phyloP scores from a whole-genome alignment of 768 basidiomycete genomes.

The Leccinum boreale region DNA sequence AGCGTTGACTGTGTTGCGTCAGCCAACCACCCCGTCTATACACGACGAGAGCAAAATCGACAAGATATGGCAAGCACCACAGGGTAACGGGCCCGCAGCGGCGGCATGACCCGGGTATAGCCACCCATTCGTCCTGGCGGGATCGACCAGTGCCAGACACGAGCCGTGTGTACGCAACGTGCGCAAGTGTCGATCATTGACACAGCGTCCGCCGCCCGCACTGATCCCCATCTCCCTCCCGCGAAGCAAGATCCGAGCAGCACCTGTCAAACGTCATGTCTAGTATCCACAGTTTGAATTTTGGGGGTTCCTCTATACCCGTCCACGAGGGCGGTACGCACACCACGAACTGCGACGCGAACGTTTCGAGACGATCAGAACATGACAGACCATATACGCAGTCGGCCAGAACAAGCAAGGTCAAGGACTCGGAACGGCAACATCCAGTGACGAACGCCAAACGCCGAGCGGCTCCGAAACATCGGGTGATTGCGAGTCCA shows the following conservation, averaged over 20 bases:
- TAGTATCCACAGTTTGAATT: not conserved
- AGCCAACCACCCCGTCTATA: not conserved
- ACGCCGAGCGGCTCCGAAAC: not conserved
- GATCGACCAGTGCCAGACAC: not conserved
- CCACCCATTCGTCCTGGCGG: not conserved
- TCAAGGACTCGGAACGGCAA: slow-evolving; percentile 3
- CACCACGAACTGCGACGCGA: not conserved
- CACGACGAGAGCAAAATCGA: not conserved
- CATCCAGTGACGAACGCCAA: not conserved
- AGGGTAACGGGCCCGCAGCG: not conserved
- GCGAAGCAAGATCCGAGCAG: not conserved
- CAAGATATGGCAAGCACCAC: not conserved
- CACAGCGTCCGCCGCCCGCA: not conserved
- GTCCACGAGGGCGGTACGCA: not conserved
- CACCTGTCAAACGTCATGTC: not conserved
- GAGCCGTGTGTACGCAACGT: not conserved
- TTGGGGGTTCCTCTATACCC: not conserved
- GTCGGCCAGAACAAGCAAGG: not conserved
- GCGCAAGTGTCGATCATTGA: slow-evolving; percentile 4
- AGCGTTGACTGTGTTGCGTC: not conserved
- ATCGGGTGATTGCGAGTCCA: not conserved
- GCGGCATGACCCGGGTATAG: not conserved
- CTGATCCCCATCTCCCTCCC: not conserved
- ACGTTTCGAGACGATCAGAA: slow-evolving; percentile 2
- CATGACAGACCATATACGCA: not conserved